These are phyloP conservation scores for Hericium rajendrae DNA, from an alignment of 768 basidiomycete genomes.

Conservation along the genomic window DNA sequence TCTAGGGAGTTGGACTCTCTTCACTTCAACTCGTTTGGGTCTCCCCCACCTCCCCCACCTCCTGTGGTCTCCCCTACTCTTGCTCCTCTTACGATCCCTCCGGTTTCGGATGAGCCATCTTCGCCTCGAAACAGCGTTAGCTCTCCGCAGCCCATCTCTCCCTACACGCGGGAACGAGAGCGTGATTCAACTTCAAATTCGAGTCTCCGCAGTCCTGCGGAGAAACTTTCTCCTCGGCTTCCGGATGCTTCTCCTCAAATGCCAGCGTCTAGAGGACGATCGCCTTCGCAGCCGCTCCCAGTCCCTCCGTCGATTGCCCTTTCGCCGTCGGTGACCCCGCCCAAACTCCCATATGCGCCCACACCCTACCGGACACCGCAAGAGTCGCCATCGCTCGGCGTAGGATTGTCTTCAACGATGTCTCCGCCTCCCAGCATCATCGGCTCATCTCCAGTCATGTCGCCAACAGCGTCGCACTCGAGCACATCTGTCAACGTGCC, in stretches of 20 bases:
- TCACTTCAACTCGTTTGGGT: constrained; percentile 30
- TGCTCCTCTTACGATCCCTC: constrained; percentile 31
- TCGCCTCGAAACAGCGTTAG: constrained; percentile 17
- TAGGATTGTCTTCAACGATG: constrained; percentile 13
- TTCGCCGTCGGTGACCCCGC: constrained; percentile 7
- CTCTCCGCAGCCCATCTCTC: constrained; percentile 18
- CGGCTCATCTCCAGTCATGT: constrained; percentile 9
- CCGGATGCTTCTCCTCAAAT: not conserved
- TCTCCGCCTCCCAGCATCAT: not conserved
- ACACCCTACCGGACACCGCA: constrained; percentile 34
- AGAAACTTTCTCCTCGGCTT: not conserved
- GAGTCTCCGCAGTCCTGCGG: not conserved
- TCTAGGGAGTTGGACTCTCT: constrained; percentile 55
- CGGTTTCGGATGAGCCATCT: not conserved
- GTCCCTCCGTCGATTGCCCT: constrained; percentile 2
- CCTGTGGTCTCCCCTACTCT: constrained; percentile 20
- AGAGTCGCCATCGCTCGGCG: constrained; percentile 29
- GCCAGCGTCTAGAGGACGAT: constrained; percentile 4
- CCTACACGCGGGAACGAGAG: constrained; percentile 2
- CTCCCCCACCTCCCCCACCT: constrained; percentile 22
- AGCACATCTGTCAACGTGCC: constrained; percentile 21
- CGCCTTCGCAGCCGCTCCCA: not conserved
- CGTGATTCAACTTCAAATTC: constrained; percentile 3
- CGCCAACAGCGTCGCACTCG: constrained; percentile 18
- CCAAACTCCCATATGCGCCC: constrained; percentile 15